Base-by-base conservation (phyloP, 2,329 filamentous ascomycete species). In the Penicillium italicum region DNA sequence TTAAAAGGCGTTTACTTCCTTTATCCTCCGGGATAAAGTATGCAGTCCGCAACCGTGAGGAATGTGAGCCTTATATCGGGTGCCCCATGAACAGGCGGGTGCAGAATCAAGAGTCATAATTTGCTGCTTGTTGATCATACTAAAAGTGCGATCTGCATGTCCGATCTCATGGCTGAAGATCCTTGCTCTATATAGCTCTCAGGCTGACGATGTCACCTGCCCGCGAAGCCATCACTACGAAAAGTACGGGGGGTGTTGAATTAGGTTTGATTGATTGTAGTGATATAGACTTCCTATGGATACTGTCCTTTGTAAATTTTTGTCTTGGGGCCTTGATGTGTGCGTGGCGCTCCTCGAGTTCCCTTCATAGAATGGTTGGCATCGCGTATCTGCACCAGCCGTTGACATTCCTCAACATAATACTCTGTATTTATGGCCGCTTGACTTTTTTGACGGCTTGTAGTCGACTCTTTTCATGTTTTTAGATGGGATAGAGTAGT, bases 1-100 rank as follows among this genome's bases (percentile, higher is more conserved):
- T 40, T 28, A 5, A 18, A 10, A 36, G 6, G 12, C 51, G 40
- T 38, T 38, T 38, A 44, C 24, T 3, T 28, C 18, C 31, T 43
- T 55, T 55, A 40, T 24, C 53, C 47, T 34, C 47, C 47, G 53
- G 47, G 10, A 20, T 31, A 36, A 33, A 36, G 47, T 51, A 45
- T 55, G 47, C 40, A 22, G 22, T 55, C 40, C 45, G 40, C 47
- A 51, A 28, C 40, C 33, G 28, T 9, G 26, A 45, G 28, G 26
- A 55, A 45, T 55, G 47, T 45, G 28, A 20, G 33, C 16, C n/a
- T 38, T 36, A 8, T 6, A 11, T 31, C 16, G 16, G 16, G 28
- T 33, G 30, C 14, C 26, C 14, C 33, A 50, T 44, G 52, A 20
- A 30, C 24, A 26, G 7, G 20, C 14, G 20, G n/a, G 16, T 14